Evolutionary conservation across 2,329 filamentous ascomycete species (phyloP), one percentile per base, ranked within the genome.

Genomic region (Paecilomyces formosus): DNA sequence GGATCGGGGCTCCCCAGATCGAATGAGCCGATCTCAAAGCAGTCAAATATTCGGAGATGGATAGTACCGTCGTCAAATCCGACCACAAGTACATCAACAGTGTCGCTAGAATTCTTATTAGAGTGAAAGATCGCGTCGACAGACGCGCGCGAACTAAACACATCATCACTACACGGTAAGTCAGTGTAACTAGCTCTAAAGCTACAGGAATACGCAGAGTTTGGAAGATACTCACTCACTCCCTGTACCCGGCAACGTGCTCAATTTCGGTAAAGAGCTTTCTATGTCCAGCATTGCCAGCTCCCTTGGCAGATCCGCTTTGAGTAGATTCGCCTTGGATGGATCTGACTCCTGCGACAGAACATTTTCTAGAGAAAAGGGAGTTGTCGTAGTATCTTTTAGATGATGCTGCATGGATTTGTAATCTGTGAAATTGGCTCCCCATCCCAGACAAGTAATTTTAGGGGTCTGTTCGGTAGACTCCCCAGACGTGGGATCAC

Each of bases 1-100:
- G 55, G 53, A 45, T 61, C 50, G 1, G 50, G 67, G 69, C 71
- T 58, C 61, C 66, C 3, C 74, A 76, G 1, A 72, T 70, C 28
- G 78, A 81, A 58, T 81, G 80, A 59, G 3, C 91, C 90, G 59
- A 95, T 87, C 60, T 89, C 82, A 66, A 96, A 90, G 5, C 89
- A 92, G 71, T 96, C 89, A 70, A 93, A 93, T 54, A 96, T 90
- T 64, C 86, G 90, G 18, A 95, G 78, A 68, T 93, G 88, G 12
- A 95, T 79, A 18, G 79, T 81, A 8, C 89, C 89, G 62, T 90
- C 83, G 58, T 83, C 82, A 3, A 87, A 89, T 3, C 89, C 89
- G 2, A 89, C 82, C 4, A 93, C 78, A 76, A 95, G 86, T 63
- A 93, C 84, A 70, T 93, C 89, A 51, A 94, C 86, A n/a, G 85